A percentile compares a stretch with the other conserved stretches of the same genome.
These are phyloP conservation scores for Paramecium bursaria DNA, from an alignment of 73 alveolate species.

Conservation along the genomic window DNA sequence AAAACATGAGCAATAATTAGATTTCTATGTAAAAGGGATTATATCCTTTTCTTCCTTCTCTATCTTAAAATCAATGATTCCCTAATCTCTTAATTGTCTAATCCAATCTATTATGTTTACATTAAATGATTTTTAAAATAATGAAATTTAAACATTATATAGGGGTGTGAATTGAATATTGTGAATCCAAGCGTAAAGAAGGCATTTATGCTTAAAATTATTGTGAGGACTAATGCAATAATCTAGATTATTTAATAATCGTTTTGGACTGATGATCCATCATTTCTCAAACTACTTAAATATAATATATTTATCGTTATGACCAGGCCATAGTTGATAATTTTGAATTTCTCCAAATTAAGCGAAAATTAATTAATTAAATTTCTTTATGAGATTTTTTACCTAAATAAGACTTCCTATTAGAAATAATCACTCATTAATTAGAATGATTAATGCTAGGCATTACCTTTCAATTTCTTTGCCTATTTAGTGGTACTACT, in stretches of 20 bases:
- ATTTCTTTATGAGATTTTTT: slow-evolving; percentile 5
- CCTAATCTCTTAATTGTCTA: background rate
- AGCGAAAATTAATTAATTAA: slow-evolving; percentile 8
- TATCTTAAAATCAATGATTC: background rate
- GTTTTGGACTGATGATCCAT: background rate
- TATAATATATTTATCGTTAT: slow-evolving; percentile 16
- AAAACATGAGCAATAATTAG: background rate
- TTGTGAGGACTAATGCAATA: slow-evolving; percentile 8
- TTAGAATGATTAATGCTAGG: slow-evolving; percentile 5
- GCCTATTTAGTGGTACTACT: slow-evolving; percentile 37
- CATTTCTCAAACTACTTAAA: slow-evolving; percentile 11
- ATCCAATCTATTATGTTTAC: slow-evolving; percentile 1
- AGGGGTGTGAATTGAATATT: slow-evolving; percentile 30
- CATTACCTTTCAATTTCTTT: slow-evolving; percentile 5
- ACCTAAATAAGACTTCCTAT: slow-evolving; percentile 20
- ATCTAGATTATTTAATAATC: background rate
- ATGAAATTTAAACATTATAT: slow-evolving; percentile 17
- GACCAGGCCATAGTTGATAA: slow-evolving; percentile 10
- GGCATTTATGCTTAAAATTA: background rate
- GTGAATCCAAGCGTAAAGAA: background rate
- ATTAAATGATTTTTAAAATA: background rate
- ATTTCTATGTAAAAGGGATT: background rate
- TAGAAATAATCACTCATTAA: slow-evolving; percentile 26
- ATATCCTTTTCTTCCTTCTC: slow-evolving; percentile 29
- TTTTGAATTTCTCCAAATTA: background rate